Percentiles rank a stretch among this genome's conserved stretches.
Conservation (phyloP, 2,329 filamentous ascomycete species). For the Orbilia quercus region DNA sequence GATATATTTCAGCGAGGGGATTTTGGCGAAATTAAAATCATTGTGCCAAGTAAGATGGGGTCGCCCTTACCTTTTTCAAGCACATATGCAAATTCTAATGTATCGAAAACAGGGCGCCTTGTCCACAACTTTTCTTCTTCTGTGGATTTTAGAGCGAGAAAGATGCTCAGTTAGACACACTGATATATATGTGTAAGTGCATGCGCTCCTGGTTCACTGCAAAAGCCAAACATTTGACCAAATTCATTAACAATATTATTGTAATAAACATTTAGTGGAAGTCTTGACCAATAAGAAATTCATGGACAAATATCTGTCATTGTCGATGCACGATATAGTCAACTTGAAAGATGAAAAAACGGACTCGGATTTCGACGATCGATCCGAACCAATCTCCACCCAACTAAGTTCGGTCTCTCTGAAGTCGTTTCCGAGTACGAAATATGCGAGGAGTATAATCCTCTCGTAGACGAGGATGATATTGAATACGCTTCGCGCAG, state of each 20-base stretch:
- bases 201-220: neutral
- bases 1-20: slow-evolving; percentile 22
- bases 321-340: neutral
- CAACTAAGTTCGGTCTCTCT: too few species aligned
- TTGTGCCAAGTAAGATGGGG: slow-evolving; percentile 22
- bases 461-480: too few species aligned
- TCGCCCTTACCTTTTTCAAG: neutral
- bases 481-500: slow-evolving; percentile 4
- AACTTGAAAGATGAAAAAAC: neutral
- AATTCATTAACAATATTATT: neutral
- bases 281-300: slow-evolving; percentile 27
- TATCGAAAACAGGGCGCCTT: too few species aligned
- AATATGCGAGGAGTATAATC: too few species aligned
- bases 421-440: too few species aligned
- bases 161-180: slow-evolving; percentile 20
- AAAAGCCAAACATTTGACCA: neutral
- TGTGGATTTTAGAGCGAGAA: slow-evolving; percentile 25
- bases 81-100: too few species aligned
- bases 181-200: slow-evolving; percentile 32
- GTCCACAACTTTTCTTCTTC: slow-evolving; percentile 16
- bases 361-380: neutral
- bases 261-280: slow-evolving; percentile 36
- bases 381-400: too few species aligned
- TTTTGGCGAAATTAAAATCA: slow-evolving; percentile 27
- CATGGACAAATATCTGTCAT: slow-evolving; percentile 20